Evolutionary conservation across 345 rosid genomes (phyloP).

Genomic region (Arabis hirsuta): DNA sequence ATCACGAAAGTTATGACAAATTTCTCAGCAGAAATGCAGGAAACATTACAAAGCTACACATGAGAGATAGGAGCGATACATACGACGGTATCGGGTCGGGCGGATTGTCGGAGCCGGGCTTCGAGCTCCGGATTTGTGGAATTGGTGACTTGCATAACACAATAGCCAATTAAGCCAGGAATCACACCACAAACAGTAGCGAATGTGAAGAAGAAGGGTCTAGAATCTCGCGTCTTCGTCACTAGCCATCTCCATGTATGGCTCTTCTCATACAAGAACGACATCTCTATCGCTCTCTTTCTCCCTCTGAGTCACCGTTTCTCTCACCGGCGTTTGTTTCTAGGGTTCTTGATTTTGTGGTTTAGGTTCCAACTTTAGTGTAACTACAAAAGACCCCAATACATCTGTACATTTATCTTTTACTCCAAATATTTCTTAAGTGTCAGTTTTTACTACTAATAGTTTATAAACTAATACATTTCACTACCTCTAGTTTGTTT

Average conservation of each 20-base stretch:
- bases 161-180: conserved; percentile 85
- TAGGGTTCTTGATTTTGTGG: conserved; percentile 40
- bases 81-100: conserved; percentile 84
- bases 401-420: no score
- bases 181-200: conserved; percentile 91
- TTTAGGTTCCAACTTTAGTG: conserved; percentile 11
- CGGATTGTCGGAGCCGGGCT: conserved; percentile 73
- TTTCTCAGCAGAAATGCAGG: no score
- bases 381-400: neutral
- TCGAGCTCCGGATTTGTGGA: conserved; percentile 78
- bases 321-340: conserved; percentile 37
- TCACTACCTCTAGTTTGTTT: neutral
- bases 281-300: conserved; percentile 46
- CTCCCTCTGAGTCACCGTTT: conserved; percentile 22
- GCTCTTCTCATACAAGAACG: conserved; percentile 73
- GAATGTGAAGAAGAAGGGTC: conserved; percentile 84
- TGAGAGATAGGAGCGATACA: neutral
- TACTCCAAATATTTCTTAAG: no score
- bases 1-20: no score
- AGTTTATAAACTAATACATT: no score
- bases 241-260: conserved; percentile 81
- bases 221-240: conserved; percentile 77
- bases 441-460: no score
- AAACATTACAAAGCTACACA: neutral
- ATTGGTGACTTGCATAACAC: conserved; percentile 88